Evolutionary conservation across 208 protist genomes (phyloP).

Genomic region (Wallacemonas sp.): DNA sequence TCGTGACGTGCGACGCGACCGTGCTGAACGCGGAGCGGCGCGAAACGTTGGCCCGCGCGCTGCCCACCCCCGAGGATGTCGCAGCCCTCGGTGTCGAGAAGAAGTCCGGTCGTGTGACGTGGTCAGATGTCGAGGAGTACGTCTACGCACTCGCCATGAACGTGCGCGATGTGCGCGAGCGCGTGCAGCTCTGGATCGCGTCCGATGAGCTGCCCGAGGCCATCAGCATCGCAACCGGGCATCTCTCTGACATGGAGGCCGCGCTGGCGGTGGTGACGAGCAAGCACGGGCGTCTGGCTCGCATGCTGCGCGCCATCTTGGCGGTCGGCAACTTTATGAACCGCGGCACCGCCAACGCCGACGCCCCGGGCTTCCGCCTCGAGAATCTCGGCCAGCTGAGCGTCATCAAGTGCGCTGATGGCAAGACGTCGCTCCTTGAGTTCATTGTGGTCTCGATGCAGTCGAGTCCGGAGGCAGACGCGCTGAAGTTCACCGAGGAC

Average conservation of each 20-base stretch:
- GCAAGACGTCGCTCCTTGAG: constrained; percentile 75
- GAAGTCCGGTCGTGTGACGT: constrained; percentile 39
- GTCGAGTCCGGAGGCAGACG: constrained; percentile 27
- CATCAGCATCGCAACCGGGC: constrained; percentile 34
- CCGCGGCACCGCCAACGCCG: constrained; percentile 55
- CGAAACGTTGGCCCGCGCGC: constrained; percentile 38
- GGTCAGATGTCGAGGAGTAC: constrained; percentile 67
- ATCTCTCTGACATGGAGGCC: constrained; percentile 50
- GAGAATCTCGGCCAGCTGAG: constrained; percentile 72
- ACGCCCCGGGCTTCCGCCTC: constrained; percentile 68
- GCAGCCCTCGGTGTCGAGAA: constrained; percentile 45
- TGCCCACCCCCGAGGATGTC: constrained; percentile 63
- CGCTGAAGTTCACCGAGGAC: constrained; percentile 60
- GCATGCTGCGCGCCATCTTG: constrained; percentile 52
- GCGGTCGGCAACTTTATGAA: constrained; percentile 82
- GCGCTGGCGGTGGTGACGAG: constrained; percentile 46
- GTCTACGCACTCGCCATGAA: constrained; percentile 54
- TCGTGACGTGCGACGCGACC: constrained; percentile 52
- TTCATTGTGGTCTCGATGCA: constrained; percentile 57
- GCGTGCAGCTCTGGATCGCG: constrained; percentile 65
- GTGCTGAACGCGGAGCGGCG: constrained; percentile 48
- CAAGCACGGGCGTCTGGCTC: constrained; percentile 54
- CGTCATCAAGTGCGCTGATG: constrained; percentile 73
- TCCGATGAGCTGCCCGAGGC: constrained; percentile 54
- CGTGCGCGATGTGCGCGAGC: constrained; percentile 65